Evolutionary conservation across 352 stramenopile genomes (phyloP), one percentile per base, ranked within the genome.

Genomic region (Pythium brachiatum): DNA sequence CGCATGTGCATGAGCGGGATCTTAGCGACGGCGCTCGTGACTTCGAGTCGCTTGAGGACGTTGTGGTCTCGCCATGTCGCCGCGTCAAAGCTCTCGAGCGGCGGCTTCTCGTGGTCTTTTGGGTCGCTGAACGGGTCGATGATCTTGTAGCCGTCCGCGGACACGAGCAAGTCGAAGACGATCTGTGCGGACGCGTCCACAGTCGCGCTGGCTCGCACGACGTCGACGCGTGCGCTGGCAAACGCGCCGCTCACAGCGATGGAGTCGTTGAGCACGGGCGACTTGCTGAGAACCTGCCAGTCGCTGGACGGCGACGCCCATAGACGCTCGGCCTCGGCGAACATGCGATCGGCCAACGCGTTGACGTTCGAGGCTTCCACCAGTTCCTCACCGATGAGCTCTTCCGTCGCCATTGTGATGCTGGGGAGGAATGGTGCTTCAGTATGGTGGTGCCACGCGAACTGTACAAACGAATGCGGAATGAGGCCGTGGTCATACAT

Each of bases 51-150:
- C 51, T 70, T 73, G 51, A 32, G 25, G 15, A 32, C 60, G 7
- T 32, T 38, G n/a, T 46, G 27, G 60, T 36, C 44, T 31, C 69
- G 63, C 70, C 70, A 77, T 4, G 26, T 27, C 7, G 46, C 26
- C 44, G 63, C 68, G 34, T 60, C 51, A 31, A 69, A 77, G 11
- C 15, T 47, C 53, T 77, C 63, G 13, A 77, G 59, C 13, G 66
- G 62, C n/a, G 57, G 47, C 51, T 74, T 74, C 15, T 48, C 60
- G 39, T 64, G 61, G 55, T 77, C 70, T 0, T 68, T 55, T 5
- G 67, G 53, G 52, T 73, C 62, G 53, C 58, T 77, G 23, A 57
- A 55, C 25, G 70, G 70, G 50, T 77, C 70, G 50, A 77, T 77
- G 36, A 77, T 46, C 57, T 72, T 36, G 64, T 73, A 75, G 8